A percentile compares a stretch with the other conserved stretches of the same genome.
Conservation (phyloP, 1,139 yeast species). For the Candida tetrigidarum region DNA sequence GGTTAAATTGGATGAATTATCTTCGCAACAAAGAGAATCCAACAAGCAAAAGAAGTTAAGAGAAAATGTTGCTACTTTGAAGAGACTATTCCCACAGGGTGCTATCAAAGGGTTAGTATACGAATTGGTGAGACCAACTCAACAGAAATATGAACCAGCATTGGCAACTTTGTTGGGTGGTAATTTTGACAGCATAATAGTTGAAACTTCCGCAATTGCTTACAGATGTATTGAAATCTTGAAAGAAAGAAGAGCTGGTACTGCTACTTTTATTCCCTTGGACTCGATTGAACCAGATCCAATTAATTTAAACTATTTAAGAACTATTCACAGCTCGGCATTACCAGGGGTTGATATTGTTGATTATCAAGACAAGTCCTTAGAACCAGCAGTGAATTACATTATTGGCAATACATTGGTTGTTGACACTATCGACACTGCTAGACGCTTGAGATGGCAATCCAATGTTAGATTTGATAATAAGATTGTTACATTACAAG, state of each 20-base stretch:
- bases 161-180: slow-evolving; percentile 80
- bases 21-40: slow-evolving; percentile 77
- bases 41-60: slow-evolving; percentile 68
- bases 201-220: slow-evolving; percentile 76
- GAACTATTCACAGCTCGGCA: slow-evolving; percentile 59
- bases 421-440: slow-evolving; percentile 72
- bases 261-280: slow-evolving; percentile 86
- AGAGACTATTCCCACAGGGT: slow-evolving; percentile 65
- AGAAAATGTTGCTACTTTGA: slow-evolving; percentile 71
- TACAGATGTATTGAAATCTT: slow-evolving; percentile 80
- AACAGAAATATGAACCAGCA: slow-evolving; percentile 75
- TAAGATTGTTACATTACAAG: slow-evolving; percentile 81
- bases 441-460: slow-evolving; percentile 77
- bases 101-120: slow-evolving; percentile 81
- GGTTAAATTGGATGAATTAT: slow-evolving; percentile 66
- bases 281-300: slow-evolving; percentile 67
- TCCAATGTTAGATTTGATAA: slow-evolving; percentile 47
- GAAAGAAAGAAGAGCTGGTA: slow-evolving; percentile 86
- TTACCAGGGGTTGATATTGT: slow-evolving; percentile 76
- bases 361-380: slow-evolving; percentile 61
- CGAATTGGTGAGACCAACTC: slow-evolving; percentile 81
- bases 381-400: slow-evolving; percentile 81
- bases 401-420: slow-evolving; percentile 82
- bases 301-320: slow-evolving; percentile 57
- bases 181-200: slow-evolving; percentile 81